phyloP scores from a whole-genome alignment of 176 grass and related monocot species.

The Carex littledalei region DNA sequence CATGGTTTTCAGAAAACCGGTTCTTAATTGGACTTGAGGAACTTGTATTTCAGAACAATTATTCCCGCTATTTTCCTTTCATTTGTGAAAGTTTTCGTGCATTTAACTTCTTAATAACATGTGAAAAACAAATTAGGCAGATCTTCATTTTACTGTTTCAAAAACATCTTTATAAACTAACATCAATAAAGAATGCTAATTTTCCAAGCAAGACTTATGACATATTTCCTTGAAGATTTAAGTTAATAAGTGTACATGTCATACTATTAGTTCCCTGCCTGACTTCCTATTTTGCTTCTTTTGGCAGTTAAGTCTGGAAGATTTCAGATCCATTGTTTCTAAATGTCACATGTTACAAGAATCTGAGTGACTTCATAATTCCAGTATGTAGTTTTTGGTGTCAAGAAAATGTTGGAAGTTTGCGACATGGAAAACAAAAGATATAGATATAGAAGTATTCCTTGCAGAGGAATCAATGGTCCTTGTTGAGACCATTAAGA shows the following conservation, averaged over 20 bases:
- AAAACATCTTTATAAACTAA: neutral
- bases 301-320: constrained; percentile 71
- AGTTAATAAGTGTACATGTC: neutral
- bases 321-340: constrained; percentile 64
- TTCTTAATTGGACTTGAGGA: neutral
- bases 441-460: neutral
- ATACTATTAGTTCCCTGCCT: neutral
- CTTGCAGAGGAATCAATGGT: neutral
- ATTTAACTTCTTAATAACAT: neutral
- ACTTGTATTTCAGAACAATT: neutral
- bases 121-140: neutral
- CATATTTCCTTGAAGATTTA: neutral
- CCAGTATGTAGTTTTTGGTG: neutral
- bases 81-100: neutral
- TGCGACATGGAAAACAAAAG: neutral
- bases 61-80: neutral
- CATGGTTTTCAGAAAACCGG: neutral
- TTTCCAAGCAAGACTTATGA: neutral
- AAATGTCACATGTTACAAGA: constrained; percentile 83
- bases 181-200: neutral
- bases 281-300: neutral
- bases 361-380: constrained; percentile 18
- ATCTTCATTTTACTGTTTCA: neutral
- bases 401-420: neutral
- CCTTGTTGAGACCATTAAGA: constrained; percentile 5